Base-by-base conservation (phyloP, 768 basidiomycete genomes). In the Crassisporium funariophilum region DNA sequence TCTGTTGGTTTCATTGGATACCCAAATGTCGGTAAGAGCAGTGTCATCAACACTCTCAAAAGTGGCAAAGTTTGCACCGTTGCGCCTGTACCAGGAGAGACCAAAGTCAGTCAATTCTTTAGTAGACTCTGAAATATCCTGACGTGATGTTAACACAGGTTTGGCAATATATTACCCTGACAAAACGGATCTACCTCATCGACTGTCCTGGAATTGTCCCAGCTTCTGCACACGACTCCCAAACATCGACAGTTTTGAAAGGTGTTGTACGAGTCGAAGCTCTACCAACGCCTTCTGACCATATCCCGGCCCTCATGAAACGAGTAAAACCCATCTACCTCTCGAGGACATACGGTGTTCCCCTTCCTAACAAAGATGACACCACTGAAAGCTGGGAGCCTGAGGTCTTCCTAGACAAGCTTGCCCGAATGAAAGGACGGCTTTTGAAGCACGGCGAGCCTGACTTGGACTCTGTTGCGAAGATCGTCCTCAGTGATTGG, bases 121-220 rank as follows among this genome's bases (percentile, higher is more conserved):
- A 29, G 24, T 43, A 33, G 35, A 31, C 17, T 25, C 35, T 15
- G 50, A 20, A 2, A 27, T 49, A 38, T 27, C 34, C 47, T 25
- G 35, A 29, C n/a, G 27, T 12, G 69, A 69, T 22, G 8, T 38
- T 37, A 17, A 35, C 12, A 12, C 44, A 80, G 78, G 95, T 98
- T 55, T 99, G 97, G 97, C 95, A 99, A 78, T 99, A 99, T 69
- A 98, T 99, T 73, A 95, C 93, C 21, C 75, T 99, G 33, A 99
- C 95, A 49, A 83, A 88, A 53, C 82, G 90, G 44, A 99, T 99
- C 64, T 99, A 98, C 74, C 86, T 99, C 56, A 98, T 99, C 72
- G 97, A 99, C 70, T 99, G 97, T 64, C 97, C 97, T 21, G 97
- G 97, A 39, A 91, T 98, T 66, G 97, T 98, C 1, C 95, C 95